These are phyloP conservation scores for Candida orba DNA, from an alignment of 805 yeast species.

Conservation along the genomic window DNA sequence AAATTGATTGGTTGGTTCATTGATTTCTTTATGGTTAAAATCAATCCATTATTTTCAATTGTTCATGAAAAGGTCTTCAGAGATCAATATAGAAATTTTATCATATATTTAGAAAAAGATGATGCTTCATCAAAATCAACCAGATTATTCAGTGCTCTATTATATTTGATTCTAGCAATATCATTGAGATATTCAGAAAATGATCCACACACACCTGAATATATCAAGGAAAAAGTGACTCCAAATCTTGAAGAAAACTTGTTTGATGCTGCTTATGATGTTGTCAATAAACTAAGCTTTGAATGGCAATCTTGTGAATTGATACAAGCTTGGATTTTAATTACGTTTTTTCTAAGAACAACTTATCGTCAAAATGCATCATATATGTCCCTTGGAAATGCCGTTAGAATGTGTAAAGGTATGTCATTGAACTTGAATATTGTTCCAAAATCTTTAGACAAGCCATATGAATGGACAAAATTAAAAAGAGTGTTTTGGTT, in stretches of 20 bases:
- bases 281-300: conserved; percentile 33
- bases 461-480: conserved; percentile 34
- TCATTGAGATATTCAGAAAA: conserved; percentile 46
- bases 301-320: conserved; percentile 48
- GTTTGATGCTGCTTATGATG: conserved; percentile 33
- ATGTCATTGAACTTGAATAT: conserved; percentile 34
- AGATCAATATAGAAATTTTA: conserved; percentile 35
- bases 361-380: conserved; percentile 38
- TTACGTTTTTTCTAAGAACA: conserved; percentile 36
- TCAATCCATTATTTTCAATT: conserved; percentile 48
- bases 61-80: conserved; percentile 47
- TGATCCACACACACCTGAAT: conserved; percentile 6
- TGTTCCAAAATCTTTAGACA: conserved; percentile 20
- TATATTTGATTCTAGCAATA: conserved; percentile 41
- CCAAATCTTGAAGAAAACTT: conserved; percentile 33
- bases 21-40: conserved; percentile 36
- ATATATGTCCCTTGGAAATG: conserved; percentile 35
- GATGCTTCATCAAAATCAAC: conserved; percentile 21
- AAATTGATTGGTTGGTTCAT: conserved; percentile 28
- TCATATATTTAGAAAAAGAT: conserved; percentile 27
- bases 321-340: conserved; percentile 43
- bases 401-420: conserved; percentile 36
- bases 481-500: conserved; percentile 48
- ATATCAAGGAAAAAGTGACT: conserved; percentile 15
- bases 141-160: conserved; percentile 44